Conservation (phyloP, 2,329 filamentous ascomycete species). For the Fusarium sp. region DNA sequence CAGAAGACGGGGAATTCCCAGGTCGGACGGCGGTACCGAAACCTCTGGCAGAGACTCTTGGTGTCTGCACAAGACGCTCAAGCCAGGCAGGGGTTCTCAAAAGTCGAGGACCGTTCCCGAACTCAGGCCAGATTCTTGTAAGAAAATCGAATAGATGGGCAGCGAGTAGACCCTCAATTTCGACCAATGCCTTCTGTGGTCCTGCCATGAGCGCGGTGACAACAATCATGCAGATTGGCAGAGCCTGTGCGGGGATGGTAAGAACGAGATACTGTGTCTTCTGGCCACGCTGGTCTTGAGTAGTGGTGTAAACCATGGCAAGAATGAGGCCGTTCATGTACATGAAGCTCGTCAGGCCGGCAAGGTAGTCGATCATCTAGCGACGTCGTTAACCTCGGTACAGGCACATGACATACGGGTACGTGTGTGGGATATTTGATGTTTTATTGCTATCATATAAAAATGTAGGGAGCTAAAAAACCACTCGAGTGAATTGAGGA, state of each 20-base stretch:
- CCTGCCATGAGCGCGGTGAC: slow-evolving; percentile 74
- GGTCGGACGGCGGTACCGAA: slow-evolving; percentile 68
- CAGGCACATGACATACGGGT: slow-evolving; percentile 8
- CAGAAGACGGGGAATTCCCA: slow-evolving; percentile 45
- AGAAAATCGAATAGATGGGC: slow-evolving; percentile 93
- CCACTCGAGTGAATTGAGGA: slow-evolving; percentile 67
- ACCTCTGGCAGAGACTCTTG: slow-evolving; percentile 27
- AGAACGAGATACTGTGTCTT: slow-evolving; percentile 84
- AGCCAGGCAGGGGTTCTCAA: slow-evolving; percentile 80
- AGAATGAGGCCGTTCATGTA: slow-evolving; percentile 76
- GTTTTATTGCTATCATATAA: slow-evolving; percentile 38
- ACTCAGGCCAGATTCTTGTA: slow-evolving; percentile 86
- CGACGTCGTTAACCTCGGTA: slow-evolving; percentile 39
- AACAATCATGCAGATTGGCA: slow-evolving; percentile 83
- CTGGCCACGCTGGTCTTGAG: slow-evolving; percentile 83
- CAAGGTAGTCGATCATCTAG: slow-evolving; percentile 47
- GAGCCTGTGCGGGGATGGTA: slow-evolving; percentile 81
- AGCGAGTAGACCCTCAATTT: slow-evolving; percentile 82
- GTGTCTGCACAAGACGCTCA: slow-evolving; percentile 69
- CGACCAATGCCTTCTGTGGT: slow-evolving; percentile 66
- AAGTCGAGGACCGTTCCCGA: slow-evolving; percentile 83
- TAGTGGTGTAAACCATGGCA: slow-evolving; percentile 83
- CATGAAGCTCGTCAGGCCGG: slow-evolving; percentile 49
- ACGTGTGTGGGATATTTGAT: slow-evolving; percentile 23
- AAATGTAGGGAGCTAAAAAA: slow-evolving; percentile 71